Base-by-base conservation (phyloP, 768 basidiomycete genomes). In the Tylopilus vinaceipallidus region DNA sequence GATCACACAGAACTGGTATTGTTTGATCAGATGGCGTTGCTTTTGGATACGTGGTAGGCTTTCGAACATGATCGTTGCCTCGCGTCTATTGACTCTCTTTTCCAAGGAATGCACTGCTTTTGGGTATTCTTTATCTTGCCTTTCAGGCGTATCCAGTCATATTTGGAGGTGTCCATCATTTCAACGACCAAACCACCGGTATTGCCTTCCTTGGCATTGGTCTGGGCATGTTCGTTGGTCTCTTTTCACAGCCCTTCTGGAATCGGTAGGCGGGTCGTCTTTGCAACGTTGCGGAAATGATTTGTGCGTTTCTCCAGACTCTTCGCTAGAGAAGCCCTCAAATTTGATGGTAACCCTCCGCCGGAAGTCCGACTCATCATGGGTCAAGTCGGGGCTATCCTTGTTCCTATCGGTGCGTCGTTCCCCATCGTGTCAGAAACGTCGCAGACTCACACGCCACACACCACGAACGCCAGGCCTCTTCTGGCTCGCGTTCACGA, bases 1-100 rank as follows among this genome's bases (percentile, higher is more conserved):
- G n/a, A n/a, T n/a, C n/a, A n/a, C 16, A 30, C 50, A 87, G 86
- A 82, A 62, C 69, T 90, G 6, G 68, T 88, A 5, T 35, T 79
- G 0, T 78, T 73, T 42, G 87, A 94, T 56, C 74, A 78, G n/a
- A 92, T 91, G 88, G 84, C 85, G 0, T 72, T 91, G 4, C 66
- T 85, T 5, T 72, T 92, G 9, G 77, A 89, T 62, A 63, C 78
- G 13, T 91, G 89, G 90, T 85, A 64, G 3, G 75, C 32, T 32
- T 24, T 60, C 26, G 24, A 23, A 19, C 24, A 22, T 30, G 26
- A 45, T 40, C 10, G 9, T 33, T 37, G 17, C 1, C 24, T 62
- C 8, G 56, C 37, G 11, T 33, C 29, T 1, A 9, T 29, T 32
- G 24, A 42, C 22, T 16, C 10, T 5, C 30, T 37, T 41, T 47